Base-by-base conservation (phyloP, 345 rosid species). In the Brassica incana region DNA sequence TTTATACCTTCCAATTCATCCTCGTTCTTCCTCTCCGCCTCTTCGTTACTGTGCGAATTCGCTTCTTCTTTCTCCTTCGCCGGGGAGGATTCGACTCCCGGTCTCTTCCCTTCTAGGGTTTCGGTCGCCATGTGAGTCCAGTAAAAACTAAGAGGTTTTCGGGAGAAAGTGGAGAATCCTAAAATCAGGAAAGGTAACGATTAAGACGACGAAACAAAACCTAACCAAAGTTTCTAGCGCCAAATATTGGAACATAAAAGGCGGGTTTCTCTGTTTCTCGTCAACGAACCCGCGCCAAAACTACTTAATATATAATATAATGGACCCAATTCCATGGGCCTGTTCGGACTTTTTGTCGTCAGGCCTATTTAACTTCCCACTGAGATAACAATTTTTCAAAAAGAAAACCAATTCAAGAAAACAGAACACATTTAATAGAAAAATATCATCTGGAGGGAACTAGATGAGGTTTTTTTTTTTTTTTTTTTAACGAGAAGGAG, bases 81-180 rank as follows among this genome's bases (percentile, higher is more conserved):
- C 20, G 92, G 83, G 62, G 88, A 83, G 62, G 88, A 83, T 65
- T 81, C 79, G 52, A 74, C 84, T 67, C 82, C 85, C 43, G 84
- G 77, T 43, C 69, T 90, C 74, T 84, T 87, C 75, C 82, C 95
- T 12, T 83, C 89, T 88, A 90, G 86, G 91, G 90, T 83, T 88
- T 88, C 92, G 65, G 71, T 82, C 78, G 90, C 85, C 97, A 92
- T 92, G 66, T 70, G 16, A 62, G 70, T 35, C 72, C 52, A 29
- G 32, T 29, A 29, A 29, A 45, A 8, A 38, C 2, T 6, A 38
- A 38, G 43, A 36, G 40, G 72, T 54, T 81, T 71, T 58, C 15
- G 25, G 12, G 15, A 67, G 9, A 60, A 23, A 45, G n/a, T 61
- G 5, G 32, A 75, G 81, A 82, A 73, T 71, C 84, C 81, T 66